Evolutionary conservation across 106 monocot species (phyloP).

Genomic region (Dendrobium nobile): DNA sequence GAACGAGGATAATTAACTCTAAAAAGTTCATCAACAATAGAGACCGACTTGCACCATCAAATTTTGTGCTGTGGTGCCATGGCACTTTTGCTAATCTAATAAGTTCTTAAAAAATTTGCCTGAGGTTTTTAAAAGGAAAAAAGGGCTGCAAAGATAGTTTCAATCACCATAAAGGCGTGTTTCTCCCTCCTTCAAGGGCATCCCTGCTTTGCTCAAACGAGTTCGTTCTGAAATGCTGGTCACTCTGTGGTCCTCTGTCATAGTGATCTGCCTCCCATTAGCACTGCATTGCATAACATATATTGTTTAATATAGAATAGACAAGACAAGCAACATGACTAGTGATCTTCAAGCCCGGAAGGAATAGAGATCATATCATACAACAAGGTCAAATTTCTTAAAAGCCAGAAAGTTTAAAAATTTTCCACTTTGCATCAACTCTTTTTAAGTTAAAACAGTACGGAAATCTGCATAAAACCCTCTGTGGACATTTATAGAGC

Average conservation of each 20-base stretch:
- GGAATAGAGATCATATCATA: too few species aligned
- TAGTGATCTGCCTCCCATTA: constrained; percentile 38
- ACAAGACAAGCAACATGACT: too few species aligned
- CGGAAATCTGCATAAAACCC: too few species aligned
- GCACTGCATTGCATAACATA: constrained; percentile 28
- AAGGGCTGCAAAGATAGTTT: background rate
- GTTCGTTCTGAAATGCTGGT: constrained; percentile 44
- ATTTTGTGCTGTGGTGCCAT: too few species aligned
- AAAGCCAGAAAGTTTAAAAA: too few species aligned
- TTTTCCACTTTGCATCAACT: too few species aligned
- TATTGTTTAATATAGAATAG: background rate
- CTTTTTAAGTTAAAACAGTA: too few species aligned
- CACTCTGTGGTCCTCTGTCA: constrained; percentile 91
- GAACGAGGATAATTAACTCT: too few species aligned
- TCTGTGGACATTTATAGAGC: too few species aligned
- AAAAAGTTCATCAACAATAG: background rate
- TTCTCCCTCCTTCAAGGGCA: constrained; percentile 75
- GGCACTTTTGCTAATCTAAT: background rate
- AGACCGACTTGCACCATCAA: too few species aligned
- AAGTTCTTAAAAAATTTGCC: background rate
- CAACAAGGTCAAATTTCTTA: too few species aligned
- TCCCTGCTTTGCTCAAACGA: constrained; percentile 61
- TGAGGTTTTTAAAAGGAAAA: background rate
- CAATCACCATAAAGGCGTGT: constrained; percentile 66
- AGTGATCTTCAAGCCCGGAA: too few species aligned